A percentile compares a stretch with the other conserved stretches of the same genome.
Conservation (phyloP, 2,329 filamentous ascomycete species). For the Trichoderma pleuroti region DNA sequence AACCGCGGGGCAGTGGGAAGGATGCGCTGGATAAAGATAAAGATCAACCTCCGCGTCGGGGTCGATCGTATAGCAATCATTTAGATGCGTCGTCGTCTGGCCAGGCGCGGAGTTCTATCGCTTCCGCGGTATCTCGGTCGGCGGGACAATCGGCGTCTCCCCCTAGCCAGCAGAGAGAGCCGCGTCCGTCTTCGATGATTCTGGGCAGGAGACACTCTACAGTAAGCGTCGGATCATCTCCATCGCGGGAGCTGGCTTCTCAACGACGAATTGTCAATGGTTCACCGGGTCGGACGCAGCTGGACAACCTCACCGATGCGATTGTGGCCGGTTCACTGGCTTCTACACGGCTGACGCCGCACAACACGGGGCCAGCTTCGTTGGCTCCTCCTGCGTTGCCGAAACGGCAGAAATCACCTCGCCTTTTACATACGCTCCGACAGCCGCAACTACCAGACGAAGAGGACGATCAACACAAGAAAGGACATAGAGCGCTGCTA, state of each 20-base stretch:
- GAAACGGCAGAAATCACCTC: slow-evolving; percentile 45
- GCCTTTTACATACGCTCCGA: slow-evolving; percentile 64
- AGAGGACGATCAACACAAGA: slow-evolving; percentile 50
- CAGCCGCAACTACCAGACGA: slow-evolving; percentile 52
- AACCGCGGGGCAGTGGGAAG: slow-evolving; percentile 30
- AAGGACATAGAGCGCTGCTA: slow-evolving; percentile 50
- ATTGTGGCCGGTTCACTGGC: slow-evolving; percentile 74
- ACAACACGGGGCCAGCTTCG: slow-evolving; percentile 37
- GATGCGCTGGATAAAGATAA: slow-evolving; percentile 11
- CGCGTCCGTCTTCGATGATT: slow-evolving; percentile 18
- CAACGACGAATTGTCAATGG: slow-evolving; percentile 28
- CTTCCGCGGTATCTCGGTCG: not conserved
- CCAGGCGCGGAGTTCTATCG: not conserved
- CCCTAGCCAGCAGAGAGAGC: slow-evolving; percentile 8
- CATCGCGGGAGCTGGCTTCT: slow-evolving; percentile 30
- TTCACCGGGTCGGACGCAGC: slow-evolving; percentile 43
- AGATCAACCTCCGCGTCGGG: not conserved
- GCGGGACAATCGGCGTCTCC: slow-evolving; percentile 11
- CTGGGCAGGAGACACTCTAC: slow-evolving; percentile 21
- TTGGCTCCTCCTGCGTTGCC: slow-evolving; percentile 34
- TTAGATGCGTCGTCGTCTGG: slow-evolving; percentile 10
- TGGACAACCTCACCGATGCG: slow-evolving; percentile 67
- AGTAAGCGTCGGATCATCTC: slow-evolving; percentile 34
- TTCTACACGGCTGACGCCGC: slow-evolving; percentile 51
- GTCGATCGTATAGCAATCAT: slow-evolving; percentile 18